These are phyloP conservation scores for Apophysomyces elegans DNA, from an alignment of 371 early-diverging fungal genomes.

Conservation along the genomic window DNA sequence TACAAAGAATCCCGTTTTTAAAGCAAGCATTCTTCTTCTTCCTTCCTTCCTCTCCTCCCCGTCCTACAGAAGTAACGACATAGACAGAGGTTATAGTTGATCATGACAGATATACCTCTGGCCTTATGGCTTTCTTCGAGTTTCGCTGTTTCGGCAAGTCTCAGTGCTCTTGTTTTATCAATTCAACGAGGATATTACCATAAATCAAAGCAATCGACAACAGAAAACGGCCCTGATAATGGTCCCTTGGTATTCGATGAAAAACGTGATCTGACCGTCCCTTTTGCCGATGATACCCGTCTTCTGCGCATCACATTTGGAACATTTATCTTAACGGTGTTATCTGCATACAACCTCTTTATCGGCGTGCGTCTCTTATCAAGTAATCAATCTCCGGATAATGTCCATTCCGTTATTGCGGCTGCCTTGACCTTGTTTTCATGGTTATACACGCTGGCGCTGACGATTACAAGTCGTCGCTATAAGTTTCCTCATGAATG, in stretches of 20 bases:
- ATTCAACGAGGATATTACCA: constrained; percentile 15
- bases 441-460: constrained; percentile 25
- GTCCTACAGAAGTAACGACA: no score
- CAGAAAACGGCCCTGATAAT: neutral
- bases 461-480: constrained; percentile 16
- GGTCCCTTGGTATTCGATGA: neutral
- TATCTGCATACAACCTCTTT: constrained; percentile 14
- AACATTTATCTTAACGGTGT: constrained; percentile 3
- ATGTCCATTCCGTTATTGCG: neutral
- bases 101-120: neutral
- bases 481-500: constrained; percentile 26
- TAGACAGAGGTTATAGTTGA: no score
- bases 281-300: constrained; percentile 21
- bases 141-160: constrained; percentile 11
- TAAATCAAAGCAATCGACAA: constrained; percentile 10
- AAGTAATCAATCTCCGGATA: neutral
- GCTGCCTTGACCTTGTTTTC: constrained; percentile 9
- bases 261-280: constrained; percentile 13
- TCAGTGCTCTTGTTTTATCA: constrained; percentile 22
- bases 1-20: no score
- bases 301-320: constrained; percentile 22
- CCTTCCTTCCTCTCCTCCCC: no score
- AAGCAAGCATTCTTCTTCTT: no score
- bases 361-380: neutral
- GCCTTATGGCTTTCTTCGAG: constrained; percentile 15